phyloP scores from a whole-genome alignment of 345 rosid genomes.

The Syzygium grande region DNA sequence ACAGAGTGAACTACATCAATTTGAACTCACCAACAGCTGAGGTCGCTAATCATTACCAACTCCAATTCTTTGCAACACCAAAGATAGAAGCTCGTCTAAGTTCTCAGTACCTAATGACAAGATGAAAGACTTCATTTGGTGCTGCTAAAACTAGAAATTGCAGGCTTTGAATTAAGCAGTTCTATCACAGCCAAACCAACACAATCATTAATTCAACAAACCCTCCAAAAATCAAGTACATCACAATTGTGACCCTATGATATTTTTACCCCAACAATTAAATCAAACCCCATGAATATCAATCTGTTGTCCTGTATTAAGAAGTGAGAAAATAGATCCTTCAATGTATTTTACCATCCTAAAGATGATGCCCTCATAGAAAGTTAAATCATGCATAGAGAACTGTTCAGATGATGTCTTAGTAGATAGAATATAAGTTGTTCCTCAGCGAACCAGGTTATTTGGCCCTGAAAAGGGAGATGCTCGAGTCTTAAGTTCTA shows the following conservation, averaged over 20 bases:
- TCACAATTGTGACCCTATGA: neutral
- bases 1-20: neutral
- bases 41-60: conserved; percentile 32
- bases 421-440: neutral
- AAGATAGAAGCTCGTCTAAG: conserved; percentile 61
- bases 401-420: neutral
- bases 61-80: conserved; percentile 68
- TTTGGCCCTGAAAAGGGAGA: neutral
- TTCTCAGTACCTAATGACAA: conserved; percentile 39
- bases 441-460: neutral
- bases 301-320: neutral
- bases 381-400: neutral
- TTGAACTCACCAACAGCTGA: conserved; percentile 57
- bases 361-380: neutral
- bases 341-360: neutral
- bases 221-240: neutral
- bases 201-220: neutral
- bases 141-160: neutral
- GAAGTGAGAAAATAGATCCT: neutral
- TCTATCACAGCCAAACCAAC: neutral
- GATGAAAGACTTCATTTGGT: neutral
- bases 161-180: neutral
- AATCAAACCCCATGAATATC: neutral
- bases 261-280: neutral
- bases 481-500: neutral